Conservation (phyloP, 2,329 filamentous ascomycete species). For the Fusarium paranaense region DNA sequence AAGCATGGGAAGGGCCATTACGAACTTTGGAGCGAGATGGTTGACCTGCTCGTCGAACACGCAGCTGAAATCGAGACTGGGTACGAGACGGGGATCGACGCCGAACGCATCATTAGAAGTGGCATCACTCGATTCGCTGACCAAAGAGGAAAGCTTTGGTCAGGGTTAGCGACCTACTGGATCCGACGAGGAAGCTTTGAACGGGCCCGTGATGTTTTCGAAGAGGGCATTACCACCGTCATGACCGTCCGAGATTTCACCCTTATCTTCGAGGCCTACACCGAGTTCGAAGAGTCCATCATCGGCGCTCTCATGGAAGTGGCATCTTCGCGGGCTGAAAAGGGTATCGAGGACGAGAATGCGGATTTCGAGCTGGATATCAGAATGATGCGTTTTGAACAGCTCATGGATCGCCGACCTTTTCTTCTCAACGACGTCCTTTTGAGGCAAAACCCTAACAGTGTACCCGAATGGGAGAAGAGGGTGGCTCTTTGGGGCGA, state of each 20-base stretch:
- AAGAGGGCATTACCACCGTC: conserved; percentile 95
- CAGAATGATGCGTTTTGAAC: conserved; percentile 97
- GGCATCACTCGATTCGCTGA: conserved; percentile 92
- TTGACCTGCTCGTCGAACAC: conserved; percentile 91
- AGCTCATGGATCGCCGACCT: conserved; percentile 95
- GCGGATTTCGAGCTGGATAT: conserved; percentile 96
- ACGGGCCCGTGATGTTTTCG: conserved; percentile 90
- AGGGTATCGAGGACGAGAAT: conserved; percentile 80
- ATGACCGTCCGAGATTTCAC: conserved; percentile 99
- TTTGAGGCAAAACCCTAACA: conserved; percentile 94
- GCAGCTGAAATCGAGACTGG: conserved; percentile 87
- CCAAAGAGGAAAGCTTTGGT: conserved; percentile 95
- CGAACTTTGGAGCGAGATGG: conserved; percentile 97
- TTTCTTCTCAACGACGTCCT: conserved; percentile 97
- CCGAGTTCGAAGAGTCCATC: conserved; percentile 96
- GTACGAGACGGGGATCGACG: conserved; percentile 85
- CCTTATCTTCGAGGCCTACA: conserved; percentile 94
- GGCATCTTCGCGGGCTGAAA: conserved; percentile 82
- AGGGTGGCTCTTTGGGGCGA: conserved; percentile 95
- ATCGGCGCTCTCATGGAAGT: conserved; percentile 92
- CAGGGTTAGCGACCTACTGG: conserved; percentile 95
- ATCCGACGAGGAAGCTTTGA: conserved; percentile 94
- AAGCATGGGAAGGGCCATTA: conserved; percentile 95
- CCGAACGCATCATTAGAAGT: conserved; percentile 91
- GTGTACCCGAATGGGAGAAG: conserved; percentile 97